A percentile compares a stretch with the other conserved stretches of the same genome.
Conservation (phyloP, 257 asterid species). For the Rhazya stricta region DNA sequence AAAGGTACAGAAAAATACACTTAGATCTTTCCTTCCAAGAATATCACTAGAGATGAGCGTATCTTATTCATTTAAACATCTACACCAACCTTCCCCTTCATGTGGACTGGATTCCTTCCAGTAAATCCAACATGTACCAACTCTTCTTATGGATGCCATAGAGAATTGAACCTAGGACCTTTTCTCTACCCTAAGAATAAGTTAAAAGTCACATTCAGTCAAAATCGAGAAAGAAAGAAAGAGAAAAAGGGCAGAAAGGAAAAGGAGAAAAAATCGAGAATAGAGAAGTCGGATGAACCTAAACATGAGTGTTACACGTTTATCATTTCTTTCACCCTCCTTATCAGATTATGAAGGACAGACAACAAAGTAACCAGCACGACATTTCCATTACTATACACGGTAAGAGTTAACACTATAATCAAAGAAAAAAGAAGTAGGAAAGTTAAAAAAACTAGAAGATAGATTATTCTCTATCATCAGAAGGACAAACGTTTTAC, state of each 20-base stretch:
- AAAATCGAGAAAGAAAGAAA: background rate
- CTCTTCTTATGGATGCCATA: background rate
- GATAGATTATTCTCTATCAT: background rate
- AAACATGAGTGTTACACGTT: background rate
- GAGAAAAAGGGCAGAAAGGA: background rate
- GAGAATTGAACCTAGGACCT: background rate
- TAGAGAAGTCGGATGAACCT: background rate
- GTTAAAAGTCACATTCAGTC: background rate
- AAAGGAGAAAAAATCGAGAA: background rate
- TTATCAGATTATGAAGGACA: background rate
- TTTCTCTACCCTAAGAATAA: background rate
- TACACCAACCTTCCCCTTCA: background rate
- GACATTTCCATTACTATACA: background rate
- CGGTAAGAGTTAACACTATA: background rate
- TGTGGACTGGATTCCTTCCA: background rate
- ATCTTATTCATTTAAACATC: background rate
- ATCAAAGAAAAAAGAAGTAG: no score
- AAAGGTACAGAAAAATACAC: background rate
- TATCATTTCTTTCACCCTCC: background rate
- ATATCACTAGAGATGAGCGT: background rate
- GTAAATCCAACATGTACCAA: background rate
- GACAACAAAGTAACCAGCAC: background rate
- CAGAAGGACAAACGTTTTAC: constrained; percentile 12
- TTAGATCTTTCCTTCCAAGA: background rate
- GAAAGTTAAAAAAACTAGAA: background rate